Conservation (phyloP, 2,329 filamentous ascomycete species). For the Gaeumannomyces tritici region DNA sequence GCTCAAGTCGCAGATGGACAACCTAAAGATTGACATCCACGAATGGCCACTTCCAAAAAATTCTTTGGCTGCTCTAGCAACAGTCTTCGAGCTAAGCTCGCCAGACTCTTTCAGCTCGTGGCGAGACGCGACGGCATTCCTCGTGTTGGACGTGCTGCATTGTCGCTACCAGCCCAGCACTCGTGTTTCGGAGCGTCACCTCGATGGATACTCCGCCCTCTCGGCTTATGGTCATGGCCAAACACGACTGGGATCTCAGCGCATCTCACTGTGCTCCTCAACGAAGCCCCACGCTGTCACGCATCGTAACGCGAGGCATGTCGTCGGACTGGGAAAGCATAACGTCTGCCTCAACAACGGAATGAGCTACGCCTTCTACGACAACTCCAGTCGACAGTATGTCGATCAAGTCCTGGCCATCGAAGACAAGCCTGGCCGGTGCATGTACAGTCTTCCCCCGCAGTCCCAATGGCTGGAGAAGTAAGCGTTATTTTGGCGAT, state of each 20-base stretch:
- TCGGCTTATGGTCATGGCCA: too few species aligned
- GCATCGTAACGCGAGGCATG: conserved; percentile 18
- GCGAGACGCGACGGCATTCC: conserved; percentile 44
- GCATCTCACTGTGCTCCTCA: conserved; percentile 22
- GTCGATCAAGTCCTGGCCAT: background rate
- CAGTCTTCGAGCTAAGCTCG: conserved; percentile 41
- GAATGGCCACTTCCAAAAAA: conserved; percentile 45
- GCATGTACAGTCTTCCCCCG: background rate
- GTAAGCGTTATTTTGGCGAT: too few species aligned
- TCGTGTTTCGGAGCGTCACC: too few species aligned
- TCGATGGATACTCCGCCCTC: too few species aligned
- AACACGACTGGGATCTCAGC: background rate
- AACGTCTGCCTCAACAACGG: conserved; percentile 37
- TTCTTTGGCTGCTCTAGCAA: conserved; percentile 23
- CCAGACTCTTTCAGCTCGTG: conserved; percentile 32
- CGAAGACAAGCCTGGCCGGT: background rate
- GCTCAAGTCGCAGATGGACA: too few species aligned
- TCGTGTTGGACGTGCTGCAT: too few species aligned
- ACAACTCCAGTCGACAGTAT: conserved; percentile 9
- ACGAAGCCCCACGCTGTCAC: conserved; percentile 24
- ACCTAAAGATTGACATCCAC: conserved; percentile 33
- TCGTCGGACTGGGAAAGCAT: conserved; percentile 14
- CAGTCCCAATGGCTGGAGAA: background rate
- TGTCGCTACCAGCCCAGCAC: too few species aligned
- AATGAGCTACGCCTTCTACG: conserved; percentile 27